A percentile compares a stretch with the other conserved stretches of the same genome.
These are phyloP conservation scores for Teratosphaeria epicoccoides DNA, from an alignment of 2,329 filamentous ascomycete genomes.

Conservation along the genomic window DNA sequence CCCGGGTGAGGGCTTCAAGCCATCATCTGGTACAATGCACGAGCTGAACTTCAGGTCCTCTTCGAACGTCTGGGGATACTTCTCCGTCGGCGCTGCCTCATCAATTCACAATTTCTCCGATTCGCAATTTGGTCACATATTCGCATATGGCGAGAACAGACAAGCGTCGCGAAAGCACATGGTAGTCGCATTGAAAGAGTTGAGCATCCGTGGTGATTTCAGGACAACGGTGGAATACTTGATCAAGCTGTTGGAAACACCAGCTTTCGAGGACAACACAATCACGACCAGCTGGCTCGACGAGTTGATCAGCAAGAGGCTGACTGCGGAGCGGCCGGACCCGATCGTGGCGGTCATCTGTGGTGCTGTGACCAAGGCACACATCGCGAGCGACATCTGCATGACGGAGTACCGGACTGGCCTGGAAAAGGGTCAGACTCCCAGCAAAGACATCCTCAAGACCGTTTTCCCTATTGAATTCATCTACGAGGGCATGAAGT, in stretches of 20 bases:
- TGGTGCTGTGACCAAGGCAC: slow-evolving; percentile 88
- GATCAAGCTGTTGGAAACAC: slow-evolving; percentile 96
- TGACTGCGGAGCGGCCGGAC: slow-evolving; percentile 92
- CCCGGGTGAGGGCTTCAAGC: slow-evolving; percentile 98
- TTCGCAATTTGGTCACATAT: slow-evolving; percentile 98
- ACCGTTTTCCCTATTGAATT: slow-evolving; percentile 97
- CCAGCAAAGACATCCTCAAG: slow-evolving; percentile 91
- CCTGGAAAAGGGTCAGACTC: slow-evolving; percentile 93
- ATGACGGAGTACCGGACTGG: slow-evolving; percentile 77
- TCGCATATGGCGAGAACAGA: slow-evolving; percentile 96
- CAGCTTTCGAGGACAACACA: slow-evolving; percentile 96
- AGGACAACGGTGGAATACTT: slow-evolving; percentile 96
- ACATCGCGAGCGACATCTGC: slow-evolving; percentile 84
- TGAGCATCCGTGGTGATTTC: slow-evolving; percentile 99
- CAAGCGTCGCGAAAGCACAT: slow-evolving; percentile 96
- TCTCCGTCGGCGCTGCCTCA: slow-evolving; percentile 92
- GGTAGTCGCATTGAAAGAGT: slow-evolving; percentile 94
- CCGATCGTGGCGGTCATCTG: slow-evolving; percentile 88
- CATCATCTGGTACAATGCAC: slow-evolving; percentile 96
- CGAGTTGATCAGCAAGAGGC: slow-evolving; percentile 93
- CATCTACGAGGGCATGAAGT: slow-evolving; percentile 92
- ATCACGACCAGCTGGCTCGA: slow-evolving; percentile 99
- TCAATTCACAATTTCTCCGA: slow-evolving; percentile 99
- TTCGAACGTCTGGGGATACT: slow-evolving; percentile 99
- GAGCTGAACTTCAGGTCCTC: slow-evolving; percentile 98